Percentiles rank a stretch among this genome's conserved stretches.
These are phyloP conservation scores for Hypoxylon sp. DNA, from an alignment of 2,329 filamentous ascomycete species.

Conservation along the genomic window DNA sequence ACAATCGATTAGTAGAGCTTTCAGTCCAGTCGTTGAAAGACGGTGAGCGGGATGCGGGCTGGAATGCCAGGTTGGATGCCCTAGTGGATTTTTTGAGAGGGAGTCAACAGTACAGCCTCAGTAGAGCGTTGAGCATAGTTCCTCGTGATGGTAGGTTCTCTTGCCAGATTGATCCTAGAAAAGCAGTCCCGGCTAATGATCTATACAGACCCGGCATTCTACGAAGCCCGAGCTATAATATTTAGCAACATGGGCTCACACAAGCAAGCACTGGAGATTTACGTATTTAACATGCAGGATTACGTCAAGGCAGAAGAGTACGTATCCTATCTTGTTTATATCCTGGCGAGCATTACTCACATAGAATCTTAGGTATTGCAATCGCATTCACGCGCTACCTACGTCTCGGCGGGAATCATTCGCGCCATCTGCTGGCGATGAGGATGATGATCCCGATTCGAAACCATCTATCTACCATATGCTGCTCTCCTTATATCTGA, in stretches of 20 bases:
- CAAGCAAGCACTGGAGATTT: conserved; percentile 95
- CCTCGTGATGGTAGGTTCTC: conserved; percentile 76
- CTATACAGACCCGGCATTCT: conserved; percentile 79
- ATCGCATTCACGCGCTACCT: conserved; percentile 72
- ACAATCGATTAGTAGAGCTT: conserved; percentile 83
- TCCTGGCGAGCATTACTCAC: conserved; percentile 21
- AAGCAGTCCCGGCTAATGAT: conserved; percentile 12
- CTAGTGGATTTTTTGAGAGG: conserved; percentile 80
- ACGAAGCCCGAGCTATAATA: conserved; percentile 89
- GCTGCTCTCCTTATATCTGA: conserved; percentile 88
- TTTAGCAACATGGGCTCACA: conserved; percentile 96
- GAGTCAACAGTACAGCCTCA: conserved; percentile 84
- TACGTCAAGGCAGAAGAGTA: conserved; percentile 93
- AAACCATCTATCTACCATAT: conserved; percentile 89
- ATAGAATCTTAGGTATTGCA: conserved; percentile 77
- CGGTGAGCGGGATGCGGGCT: conserved; percentile 59
- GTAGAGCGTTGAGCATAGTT: conserved; percentile 80
- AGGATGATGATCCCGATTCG: conserved; percentile 59
- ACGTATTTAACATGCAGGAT: conserved; percentile 92
- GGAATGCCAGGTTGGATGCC: conserved; percentile 70
- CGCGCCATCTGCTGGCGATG: conserved; percentile 57
- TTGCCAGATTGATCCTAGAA: conserved; percentile 13
- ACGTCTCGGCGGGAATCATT: conserved; percentile 40
- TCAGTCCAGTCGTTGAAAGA: conserved; percentile 61
- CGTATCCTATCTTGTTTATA: conserved; percentile 51